Base-by-base conservation (phyloP, 495 filamentous ascomycete species). In the Echria macrotheca region DNA sequence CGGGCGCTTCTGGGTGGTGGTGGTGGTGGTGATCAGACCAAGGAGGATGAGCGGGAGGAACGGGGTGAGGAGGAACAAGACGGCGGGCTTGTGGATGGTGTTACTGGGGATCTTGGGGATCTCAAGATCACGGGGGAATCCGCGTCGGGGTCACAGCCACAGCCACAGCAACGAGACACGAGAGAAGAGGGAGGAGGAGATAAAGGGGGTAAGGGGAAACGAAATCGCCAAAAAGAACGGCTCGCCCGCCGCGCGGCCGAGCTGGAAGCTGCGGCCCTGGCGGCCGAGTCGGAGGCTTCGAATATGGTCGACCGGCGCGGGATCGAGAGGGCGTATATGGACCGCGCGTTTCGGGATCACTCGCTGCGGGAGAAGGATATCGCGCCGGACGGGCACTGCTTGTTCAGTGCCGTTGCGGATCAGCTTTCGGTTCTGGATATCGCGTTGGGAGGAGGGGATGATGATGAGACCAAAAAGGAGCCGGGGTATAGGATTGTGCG, bases 371-470 rank as follows among this genome's bases (percentile, higher is more conserved):
- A 97, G 70, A 75, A 86, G 44, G 80, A 86, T 47, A 89, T 97
- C 22, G 79, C 75, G 14, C 89, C 93, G 1, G 91, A 98, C 60
- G 93, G 93, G 0, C 93, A 98, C 60, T 98, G 93, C 64, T 73
- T 98, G n/a, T 98, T 95, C 69, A 83, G 87, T 5, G 90, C 94
- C 1, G 74, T 98, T 35, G 91, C 91, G 32, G 87, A 90, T 60
- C 90, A 95, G 68, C 70, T 96, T 32, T 63, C 61, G 23, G 63
- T 66, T 21, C 49, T 67, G 10, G 69, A 65, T 3, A 57, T 83
- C 9, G 57, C 68, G 1, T 46, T 74, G 0, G 38, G 38, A 57
- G 21, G 59, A 41, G 40, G 63, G 56, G 47, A 48, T 21, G 40
- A 44, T 3, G 49, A 41, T 21, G 47, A 39, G 10, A 19, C 17